Evolutionary conservation across 257 asterid species (phyloP).

Genomic region (Lithospermum erythrorhizon): DNA sequence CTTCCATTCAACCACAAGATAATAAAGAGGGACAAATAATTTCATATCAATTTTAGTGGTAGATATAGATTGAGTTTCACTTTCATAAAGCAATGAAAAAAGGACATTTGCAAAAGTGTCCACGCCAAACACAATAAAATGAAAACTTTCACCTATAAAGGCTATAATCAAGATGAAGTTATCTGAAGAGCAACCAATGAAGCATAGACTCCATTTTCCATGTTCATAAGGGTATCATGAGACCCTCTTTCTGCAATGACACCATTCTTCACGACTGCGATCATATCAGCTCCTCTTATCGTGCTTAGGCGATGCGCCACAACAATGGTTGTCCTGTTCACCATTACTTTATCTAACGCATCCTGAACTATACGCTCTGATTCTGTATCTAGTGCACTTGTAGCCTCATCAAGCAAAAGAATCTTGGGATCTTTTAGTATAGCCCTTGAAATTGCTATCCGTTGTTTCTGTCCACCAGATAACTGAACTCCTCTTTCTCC

Average conservation of each 20-base stretch:
- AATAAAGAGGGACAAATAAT: too few species aligned
- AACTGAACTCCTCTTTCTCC: conserved; percentile 65
- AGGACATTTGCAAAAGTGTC: too few species aligned
- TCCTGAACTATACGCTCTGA: conserved; percentile 67
- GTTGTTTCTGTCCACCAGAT: conserved; percentile 68
- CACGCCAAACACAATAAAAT: too few species aligned
- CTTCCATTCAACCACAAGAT: too few species aligned
- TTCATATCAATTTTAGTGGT: too few species aligned
- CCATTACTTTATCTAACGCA: conserved; percentile 59
- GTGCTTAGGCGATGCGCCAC: conserved; percentile 63
- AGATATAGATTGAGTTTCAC: too few species aligned
- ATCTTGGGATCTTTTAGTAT: conserved; percentile 55
- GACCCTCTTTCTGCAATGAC: conserved; percentile 51
- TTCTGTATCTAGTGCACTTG: conserved; percentile 64
- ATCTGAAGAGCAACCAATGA: conserved; percentile 59
- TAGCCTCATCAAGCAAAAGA: conserved; percentile 64
- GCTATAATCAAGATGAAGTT: conserved; percentile 11
- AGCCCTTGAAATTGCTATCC: conserved; percentile 65
- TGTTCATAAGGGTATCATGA: conserved; percentile 51
- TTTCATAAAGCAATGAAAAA: too few species aligned
- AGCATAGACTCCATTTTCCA: conserved; percentile 49
- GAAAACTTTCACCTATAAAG: too few species aligned
- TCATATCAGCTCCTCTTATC: conserved; percentile 54
- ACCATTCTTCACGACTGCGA: conserved; percentile 71
- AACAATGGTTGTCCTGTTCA: conserved; percentile 55